A percentile compares a stretch with the other conserved stretches of the same genome.
phyloP scores from a whole-genome alignment of 306 rosid species.

The Trifolium subterraneum region DNA sequence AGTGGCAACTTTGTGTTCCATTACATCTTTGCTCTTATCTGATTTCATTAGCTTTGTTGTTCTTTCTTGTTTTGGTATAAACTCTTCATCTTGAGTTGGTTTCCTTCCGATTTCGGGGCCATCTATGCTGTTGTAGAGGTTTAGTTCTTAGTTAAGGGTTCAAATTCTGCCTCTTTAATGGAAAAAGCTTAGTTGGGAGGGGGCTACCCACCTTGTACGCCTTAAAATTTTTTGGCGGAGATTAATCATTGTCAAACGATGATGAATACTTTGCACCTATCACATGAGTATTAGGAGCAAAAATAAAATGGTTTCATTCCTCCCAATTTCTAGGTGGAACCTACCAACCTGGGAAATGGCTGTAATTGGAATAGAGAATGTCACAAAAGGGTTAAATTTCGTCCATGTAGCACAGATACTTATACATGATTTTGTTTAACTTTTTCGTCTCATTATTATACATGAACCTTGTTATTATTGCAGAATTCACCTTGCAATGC shows the following conservation, averaged over 20 bases:
- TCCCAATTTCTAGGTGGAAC: conserved; percentile 2
- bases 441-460: conserved; percentile 21
- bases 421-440: neutral
- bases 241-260: neutral
- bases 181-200: neutral
- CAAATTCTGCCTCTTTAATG: neutral
- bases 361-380: conserved; percentile 9
- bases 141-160: conserved; percentile 1
- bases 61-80: neutral
- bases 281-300: neutral
- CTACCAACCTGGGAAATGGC: neutral
- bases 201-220: neutral
- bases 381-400: conserved; percentile 2
- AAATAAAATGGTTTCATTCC: neutral
- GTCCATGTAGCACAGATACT: neutral
- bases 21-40: conserved; percentile 29
- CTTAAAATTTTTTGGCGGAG: neutral
- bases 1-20: neutral
- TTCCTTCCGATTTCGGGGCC: neutral
- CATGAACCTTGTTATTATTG: conserved; percentile 42
- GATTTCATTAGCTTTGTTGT: conserved; percentile 2
- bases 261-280: neutral
- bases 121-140: conserved; percentile 1
- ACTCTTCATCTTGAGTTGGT: neutral
- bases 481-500: conserved; percentile 91